Percentiles rank a stretch among this genome's conserved stretches.
phyloP scores from a whole-genome alignment of 2,329 filamentous ascomycete genomes.

The Trichoderma sp. region DNA sequence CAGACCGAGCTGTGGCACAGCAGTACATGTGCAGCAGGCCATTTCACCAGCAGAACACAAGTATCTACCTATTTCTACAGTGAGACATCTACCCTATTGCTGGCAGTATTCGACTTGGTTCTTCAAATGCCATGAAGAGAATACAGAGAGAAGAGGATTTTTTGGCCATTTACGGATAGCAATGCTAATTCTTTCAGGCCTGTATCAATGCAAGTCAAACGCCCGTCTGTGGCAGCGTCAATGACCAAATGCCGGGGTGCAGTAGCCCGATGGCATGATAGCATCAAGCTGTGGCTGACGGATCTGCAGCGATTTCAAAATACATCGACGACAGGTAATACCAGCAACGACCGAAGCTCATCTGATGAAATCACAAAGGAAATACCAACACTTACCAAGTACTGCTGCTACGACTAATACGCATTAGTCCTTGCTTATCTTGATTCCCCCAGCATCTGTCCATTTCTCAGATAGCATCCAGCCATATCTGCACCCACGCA shows the following conservation, averaged over 20 bases:
- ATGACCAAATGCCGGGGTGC: neutral
- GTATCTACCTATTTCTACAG: neutral
- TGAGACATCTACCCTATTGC: neutral
- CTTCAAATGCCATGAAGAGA: neutral
- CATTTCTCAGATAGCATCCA: neutral
- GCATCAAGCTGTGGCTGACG: neutral
- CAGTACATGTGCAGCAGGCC: neutral
- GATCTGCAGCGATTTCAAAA: neutral
- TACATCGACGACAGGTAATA: too few species aligned
- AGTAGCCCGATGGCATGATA: neutral
- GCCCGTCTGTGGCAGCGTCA: neutral
- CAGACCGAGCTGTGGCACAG: slow-evolving; percentile 13
- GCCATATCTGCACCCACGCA: neutral
- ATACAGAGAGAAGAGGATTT: neutral
- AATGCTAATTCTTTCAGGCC: neutral
- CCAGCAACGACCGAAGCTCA: too few species aligned
- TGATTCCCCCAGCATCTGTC: neutral
- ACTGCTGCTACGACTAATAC: neutral
- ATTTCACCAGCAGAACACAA: neutral
- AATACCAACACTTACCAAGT: neutral
- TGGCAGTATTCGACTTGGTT: neutral
- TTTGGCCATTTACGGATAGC: neutral
- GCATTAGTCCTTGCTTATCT: neutral
- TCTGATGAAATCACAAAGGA: neutral
- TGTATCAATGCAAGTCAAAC: neutral